These are phyloP conservation scores for Thelonectria discophora DNA, from an alignment of 2,329 filamentous ascomycete species.

Conservation along the genomic window DNA sequence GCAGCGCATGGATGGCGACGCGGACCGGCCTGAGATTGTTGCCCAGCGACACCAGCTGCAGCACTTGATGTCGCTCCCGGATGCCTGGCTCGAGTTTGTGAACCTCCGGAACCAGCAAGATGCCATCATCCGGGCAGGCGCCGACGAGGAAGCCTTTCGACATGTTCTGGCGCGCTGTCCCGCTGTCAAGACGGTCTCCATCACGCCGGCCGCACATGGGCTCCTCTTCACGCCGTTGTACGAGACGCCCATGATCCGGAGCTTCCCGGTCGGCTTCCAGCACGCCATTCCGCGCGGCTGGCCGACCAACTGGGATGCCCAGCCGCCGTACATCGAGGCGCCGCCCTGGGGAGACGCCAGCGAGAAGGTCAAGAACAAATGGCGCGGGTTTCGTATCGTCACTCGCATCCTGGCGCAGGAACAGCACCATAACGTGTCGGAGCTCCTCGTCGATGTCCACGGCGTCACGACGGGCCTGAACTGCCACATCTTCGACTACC, in stretches of 20 bases:
- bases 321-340: neutral
- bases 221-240: conserved; percentile 43
- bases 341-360: conserved; percentile 8
- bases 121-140: neutral
- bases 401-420: conserved; percentile 38
- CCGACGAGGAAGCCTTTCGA: neutral
- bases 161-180: neutral
- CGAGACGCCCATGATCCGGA: conserved; percentile 54
- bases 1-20: neutral
- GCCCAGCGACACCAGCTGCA: neutral
- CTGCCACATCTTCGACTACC: neutral
- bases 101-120: neutral
- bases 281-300: conserved; percentile 48
- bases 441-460: conserved; percentile 47
- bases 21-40: neutral
- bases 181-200: neutral
- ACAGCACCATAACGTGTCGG: conserved; percentile 40
- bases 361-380: conserved; percentile 32
- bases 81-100: neutral
- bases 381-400: conserved; percentile 45
- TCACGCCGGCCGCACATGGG: neutral
- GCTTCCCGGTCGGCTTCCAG: conserved; percentile 50
- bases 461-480: conserved; percentile 44
- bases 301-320: conserved; percentile 3
- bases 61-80: neutral